A percentile compares a stretch with the other conserved stretches of the same genome.
Conservation (phyloP, 2,329 filamentous ascomycete species). For the Botrytis pseudocinerea region DNA sequence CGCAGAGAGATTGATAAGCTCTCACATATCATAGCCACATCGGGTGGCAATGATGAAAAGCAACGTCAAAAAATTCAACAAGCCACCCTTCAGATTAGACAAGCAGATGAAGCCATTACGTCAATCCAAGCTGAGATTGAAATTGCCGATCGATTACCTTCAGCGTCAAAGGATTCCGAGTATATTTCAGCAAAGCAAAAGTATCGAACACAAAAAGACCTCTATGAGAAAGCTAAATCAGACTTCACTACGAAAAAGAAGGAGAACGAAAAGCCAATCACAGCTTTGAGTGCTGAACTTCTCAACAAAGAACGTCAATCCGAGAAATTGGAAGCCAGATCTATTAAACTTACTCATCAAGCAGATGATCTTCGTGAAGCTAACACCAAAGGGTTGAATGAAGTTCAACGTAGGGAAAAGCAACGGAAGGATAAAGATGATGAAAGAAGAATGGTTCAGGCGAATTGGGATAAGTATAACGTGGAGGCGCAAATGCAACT, state of each 20-base stretch:
- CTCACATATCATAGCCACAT: constrained; percentile 64
- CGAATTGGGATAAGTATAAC: constrained; percentile 31
- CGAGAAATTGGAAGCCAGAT: constrained; percentile 70
- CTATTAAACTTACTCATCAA: constrained; percentile 72
- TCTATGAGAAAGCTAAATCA: constrained; percentile 45
- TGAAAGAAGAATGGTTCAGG: constrained; percentile 36
- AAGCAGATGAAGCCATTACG: constrained; percentile 58
- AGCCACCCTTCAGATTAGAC: constrained; percentile 71
- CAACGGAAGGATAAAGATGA: constrained; percentile 36
- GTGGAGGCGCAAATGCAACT: constrained; percentile 22
- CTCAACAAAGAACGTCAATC: constrained; percentile 61
- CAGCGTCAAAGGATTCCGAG: constrained; percentile 54
- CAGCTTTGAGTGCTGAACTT: constrained; percentile 64
- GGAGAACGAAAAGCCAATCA: constrained; percentile 62
- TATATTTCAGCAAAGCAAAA: constrained; percentile 56
- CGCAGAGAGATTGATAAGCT: constrained; percentile 74
- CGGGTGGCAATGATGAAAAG: constrained; percentile 74
- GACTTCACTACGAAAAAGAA: constrained; percentile 64
- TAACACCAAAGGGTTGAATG: constrained; percentile 54
- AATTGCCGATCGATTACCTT: constrained; percentile 62
- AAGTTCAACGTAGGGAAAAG: constrained; percentile 40
- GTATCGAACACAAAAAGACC: constrained; percentile 51
- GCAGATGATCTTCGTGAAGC: constrained; percentile 69
- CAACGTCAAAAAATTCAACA: constrained; percentile 73
- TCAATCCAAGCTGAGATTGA: constrained; percentile 61